phyloP scores from a whole-genome alignment of 257 asterid species.

The Phtheirospermum japonicum region DNA sequence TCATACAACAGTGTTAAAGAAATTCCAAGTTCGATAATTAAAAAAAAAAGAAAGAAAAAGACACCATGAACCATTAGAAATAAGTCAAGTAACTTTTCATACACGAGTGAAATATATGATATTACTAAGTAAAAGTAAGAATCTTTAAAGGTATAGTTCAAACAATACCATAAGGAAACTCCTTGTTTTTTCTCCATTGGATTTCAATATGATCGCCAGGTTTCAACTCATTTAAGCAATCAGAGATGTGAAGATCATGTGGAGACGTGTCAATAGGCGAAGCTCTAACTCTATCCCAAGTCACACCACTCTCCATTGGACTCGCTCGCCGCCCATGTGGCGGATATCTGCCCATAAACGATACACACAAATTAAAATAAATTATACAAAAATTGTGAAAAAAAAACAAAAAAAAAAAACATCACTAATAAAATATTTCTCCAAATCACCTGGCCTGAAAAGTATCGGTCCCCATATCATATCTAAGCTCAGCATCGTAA shows the following conservation, averaged over 20 bases:
- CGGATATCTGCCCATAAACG: conserved; percentile 57
- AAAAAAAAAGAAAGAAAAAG: neutral
- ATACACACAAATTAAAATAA: no score
- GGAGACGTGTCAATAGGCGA: conserved; percentile 69
- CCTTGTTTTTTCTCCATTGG: conserved; percentile 91
- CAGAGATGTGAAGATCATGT: conserved; percentile 67
- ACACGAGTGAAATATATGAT: neutral
- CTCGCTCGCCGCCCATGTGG: conserved; percentile 85
- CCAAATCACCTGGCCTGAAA: conserved; percentile 60
- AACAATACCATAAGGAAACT: conserved; percentile 79
- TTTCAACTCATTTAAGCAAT: conserved; percentile 58
- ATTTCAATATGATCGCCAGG: conserved; percentile 90
- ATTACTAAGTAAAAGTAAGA: neutral
- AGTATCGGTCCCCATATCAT: conserved; percentile 48
- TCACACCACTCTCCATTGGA: conserved; percentile 64
- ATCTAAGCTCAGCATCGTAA: conserved; percentile 74
- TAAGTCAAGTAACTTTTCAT: conserved; percentile 24
- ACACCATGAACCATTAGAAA: conserved; percentile 16
- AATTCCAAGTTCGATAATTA: neutral
- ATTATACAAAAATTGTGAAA: no score
- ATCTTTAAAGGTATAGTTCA: conserved; percentile 12
- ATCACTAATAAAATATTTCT: neutral
- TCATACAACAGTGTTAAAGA: neutral
- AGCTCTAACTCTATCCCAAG: conserved; percentile 88
- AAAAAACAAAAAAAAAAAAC: neutral